Evolutionary conservation across 78 protist genomes (phyloP).

Genomic region (Dictyostelium firmibasis): DNA sequence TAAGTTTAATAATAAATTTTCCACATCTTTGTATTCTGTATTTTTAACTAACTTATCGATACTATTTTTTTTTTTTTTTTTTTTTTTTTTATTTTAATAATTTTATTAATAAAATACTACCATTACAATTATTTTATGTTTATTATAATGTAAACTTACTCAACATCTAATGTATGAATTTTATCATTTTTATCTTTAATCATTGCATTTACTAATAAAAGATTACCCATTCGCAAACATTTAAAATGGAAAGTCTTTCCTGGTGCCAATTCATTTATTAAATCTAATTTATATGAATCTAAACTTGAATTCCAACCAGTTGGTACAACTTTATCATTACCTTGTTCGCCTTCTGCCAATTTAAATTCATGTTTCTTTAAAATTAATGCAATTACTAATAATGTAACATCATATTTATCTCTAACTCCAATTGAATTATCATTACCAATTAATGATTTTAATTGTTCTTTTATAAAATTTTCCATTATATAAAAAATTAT

Average conservation of each 20-base stretch:
- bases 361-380: neutral
- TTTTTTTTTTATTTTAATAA: neutral
- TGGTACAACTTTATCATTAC: neutral
- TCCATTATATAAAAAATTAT: neutral
- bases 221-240: conserved; percentile 39
- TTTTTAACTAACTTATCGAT: conserved; percentile 1
- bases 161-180: conserved; percentile 53
- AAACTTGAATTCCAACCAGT: neutral
- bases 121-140: no score
- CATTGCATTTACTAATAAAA: conserved; percentile 45
- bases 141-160: conserved; percentile 14
- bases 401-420: conserved; percentile 18
- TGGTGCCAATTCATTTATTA: neutral
- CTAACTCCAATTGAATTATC: neutral
- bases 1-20: neutral
- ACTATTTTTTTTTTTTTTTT: neutral
- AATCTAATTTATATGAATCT: neutral
- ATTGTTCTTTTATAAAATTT: neutral
- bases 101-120: neutral
- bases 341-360: neutral
- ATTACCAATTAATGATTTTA: neutral
- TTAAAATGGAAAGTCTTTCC: neutral
- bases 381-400: neutral
- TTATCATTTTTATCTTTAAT: neutral
- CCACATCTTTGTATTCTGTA: neutral